These are phyloP conservation scores for Leishmania braziliensis DNA, from an alignment of 208 protist genomes.

Conservation along the genomic window DNA sequence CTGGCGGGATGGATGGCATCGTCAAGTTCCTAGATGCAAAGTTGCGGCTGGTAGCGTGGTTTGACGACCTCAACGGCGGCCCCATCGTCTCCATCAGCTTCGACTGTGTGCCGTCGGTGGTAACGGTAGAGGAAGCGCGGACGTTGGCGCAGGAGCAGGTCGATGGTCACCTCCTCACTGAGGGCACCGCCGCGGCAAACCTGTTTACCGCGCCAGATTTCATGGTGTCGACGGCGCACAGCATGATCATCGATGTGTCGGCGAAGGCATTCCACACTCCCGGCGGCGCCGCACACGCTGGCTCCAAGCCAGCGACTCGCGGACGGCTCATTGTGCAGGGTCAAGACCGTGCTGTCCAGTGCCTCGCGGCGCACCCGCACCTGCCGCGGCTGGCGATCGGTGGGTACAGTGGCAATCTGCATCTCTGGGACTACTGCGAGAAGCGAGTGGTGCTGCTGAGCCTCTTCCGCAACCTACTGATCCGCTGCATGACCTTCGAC, in stretches of 20 bases:
- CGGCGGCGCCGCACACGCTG: conserved; percentile 12
- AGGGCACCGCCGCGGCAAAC: conserved; percentile 51
- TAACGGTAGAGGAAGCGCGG: conserved; percentile 35
- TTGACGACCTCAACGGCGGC: conserved; percentile 94
- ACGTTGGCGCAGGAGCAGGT: conserved; percentile 33
- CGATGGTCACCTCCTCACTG: conserved; percentile 41
- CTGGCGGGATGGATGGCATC: conserved; percentile 93
- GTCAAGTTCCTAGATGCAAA: conserved; percentile 95
- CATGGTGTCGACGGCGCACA: conserved; percentile 90
- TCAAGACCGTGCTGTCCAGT: conserved; percentile 85
- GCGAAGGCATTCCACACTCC: conserved; percentile 77
- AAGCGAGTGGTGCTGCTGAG: conserved; percentile 73
- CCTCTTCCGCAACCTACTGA: conserved; percentile 79
- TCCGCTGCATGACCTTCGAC: conserved; percentile 91
- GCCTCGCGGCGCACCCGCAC: conserved; percentile 83
- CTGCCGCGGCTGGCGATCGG: conserved; percentile 85
- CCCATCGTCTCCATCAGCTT: conserved; percentile 94
- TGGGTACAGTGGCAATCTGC: conserved; percentile 83
- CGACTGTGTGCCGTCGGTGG: conserved; percentile 40
- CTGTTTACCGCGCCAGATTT: conserved; percentile 88
- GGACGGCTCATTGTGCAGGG: conserved; percentile 90
- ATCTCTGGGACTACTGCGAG: conserved; percentile 92
- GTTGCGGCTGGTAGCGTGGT: conserved; percentile 94
- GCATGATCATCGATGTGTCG: conserved; percentile 91
- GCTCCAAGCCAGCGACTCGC: conserved; percentile 44